Conservation (phyloP, 2,329 filamentous ascomycete genomes). For the Fusarium fracticaudum region DNA sequence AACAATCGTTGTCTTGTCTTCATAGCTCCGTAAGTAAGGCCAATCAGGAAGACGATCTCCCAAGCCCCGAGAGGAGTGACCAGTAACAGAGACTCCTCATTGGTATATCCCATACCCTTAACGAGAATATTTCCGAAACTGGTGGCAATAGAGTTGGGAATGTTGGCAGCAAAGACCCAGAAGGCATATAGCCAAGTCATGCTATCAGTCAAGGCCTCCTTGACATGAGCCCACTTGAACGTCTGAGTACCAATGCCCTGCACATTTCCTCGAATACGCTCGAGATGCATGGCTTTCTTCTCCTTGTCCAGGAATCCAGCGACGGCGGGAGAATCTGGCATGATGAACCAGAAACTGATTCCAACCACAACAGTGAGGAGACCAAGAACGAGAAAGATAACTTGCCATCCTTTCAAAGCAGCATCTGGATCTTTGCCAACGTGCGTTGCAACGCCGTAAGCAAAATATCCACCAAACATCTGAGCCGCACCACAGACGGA, state of each 20-base stretch:
- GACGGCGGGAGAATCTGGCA: background rate
- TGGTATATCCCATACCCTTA: background rate
- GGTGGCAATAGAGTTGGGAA: constrained; percentile 27
- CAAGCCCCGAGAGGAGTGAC: background rate
- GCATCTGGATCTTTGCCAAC: constrained; percentile 23
- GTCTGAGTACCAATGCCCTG: constrained; percentile 5
- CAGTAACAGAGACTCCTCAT: background rate
- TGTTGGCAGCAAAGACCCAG: constrained; percentile 36
- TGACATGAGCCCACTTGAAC: constrained; percentile 32
- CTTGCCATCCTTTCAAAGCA: background rate
- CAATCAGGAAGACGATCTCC: background rate
- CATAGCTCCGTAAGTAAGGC: background rate
- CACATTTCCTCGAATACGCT: background rate
- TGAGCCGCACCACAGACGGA: constrained; percentile 28
- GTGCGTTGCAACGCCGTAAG: constrained; percentile 31
- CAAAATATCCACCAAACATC: constrained; percentile 39
- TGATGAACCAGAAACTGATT: background rate
- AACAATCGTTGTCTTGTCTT: background rate
- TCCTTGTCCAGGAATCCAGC: background rate
- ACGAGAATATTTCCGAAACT: background rate
- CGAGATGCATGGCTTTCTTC: background rate
- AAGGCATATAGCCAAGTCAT: constrained; percentile 37
- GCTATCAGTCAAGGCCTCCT: constrained; percentile 23
- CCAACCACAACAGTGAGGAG: background rate
- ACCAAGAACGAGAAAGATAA: background rate